phyloP scores from a whole-genome alignment of 2,329 filamentous ascomycete species.

The Trichophyton equinum region DNA sequence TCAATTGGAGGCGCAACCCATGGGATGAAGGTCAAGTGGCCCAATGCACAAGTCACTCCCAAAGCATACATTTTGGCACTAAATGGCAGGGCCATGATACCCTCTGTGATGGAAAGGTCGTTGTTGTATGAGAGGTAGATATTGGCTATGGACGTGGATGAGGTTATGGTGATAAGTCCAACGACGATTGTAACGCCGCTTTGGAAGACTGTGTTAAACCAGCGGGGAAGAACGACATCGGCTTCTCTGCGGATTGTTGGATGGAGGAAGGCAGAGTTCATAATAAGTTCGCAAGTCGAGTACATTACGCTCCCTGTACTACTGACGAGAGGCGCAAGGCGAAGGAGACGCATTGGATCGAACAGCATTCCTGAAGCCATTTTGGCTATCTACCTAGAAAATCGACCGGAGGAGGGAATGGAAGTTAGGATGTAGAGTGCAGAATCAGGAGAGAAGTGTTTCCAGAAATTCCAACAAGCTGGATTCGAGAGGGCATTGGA shows the following conservation, averaged over 20 bases:
- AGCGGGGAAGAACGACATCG: conserved; percentile 30
- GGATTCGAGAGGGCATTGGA: not conserved
- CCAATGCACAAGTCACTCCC: conserved; percentile 9
- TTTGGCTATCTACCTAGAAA: not conserved
- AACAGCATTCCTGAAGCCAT: conserved; percentile 12
- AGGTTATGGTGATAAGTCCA: conserved; percentile 9
- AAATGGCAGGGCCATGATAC: conserved; percentile 31
- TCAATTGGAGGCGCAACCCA: conserved; percentile 11
- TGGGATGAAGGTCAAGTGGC: conserved; percentile 13
- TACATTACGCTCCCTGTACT: conserved; percentile 37
- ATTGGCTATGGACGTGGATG: conserved; percentile 9
- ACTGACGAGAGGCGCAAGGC: conserved; percentile 37
- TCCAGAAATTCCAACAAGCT: no score
- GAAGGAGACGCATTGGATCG: conserved; percentile 21
- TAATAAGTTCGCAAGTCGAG: conserved; percentile 29
- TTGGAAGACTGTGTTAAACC: conserved; percentile 35
- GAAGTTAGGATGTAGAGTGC: no score
- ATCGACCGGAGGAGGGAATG: not conserved
- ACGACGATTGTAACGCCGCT: conserved; percentile 18
- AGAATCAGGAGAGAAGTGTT: no score
- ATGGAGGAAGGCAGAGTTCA: conserved; percentile 15
- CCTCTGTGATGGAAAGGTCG: conserved; percentile 56
- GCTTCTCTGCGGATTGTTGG: conserved; percentile 12
- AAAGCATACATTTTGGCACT: conserved; percentile 11
- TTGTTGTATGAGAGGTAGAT: conserved; percentile 46